Base-by-base conservation (phyloP, 2,329 filamentous ascomycete genomes). In the Tolypocladium nubicola region DNA sequence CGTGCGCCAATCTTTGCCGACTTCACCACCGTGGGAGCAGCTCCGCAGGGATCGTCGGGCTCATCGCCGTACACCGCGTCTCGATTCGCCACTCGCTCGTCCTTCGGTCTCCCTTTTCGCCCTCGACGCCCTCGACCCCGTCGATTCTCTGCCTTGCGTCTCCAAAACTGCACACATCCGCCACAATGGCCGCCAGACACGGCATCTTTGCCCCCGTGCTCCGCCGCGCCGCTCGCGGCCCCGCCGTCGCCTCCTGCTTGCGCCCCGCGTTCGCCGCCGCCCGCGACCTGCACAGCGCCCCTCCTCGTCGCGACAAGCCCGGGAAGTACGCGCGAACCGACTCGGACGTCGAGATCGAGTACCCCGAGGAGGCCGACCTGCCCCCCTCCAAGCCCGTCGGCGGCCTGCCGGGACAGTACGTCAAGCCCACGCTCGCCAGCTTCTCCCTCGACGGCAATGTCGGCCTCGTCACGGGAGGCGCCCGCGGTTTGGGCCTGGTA, bases 391-490 rank as follows among this genome's bases (percentile, higher is more conserved):
- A 78, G 57, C 86, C 89, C 4, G 84, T 93, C 9, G 81, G 85
- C 62, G 90, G 90, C 53, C 82, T 89, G 55, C 89, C 89, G 60
- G 90, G 89, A 21, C 81, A 86, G 68, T 89, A 94, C 67, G 88
- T 89, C 73, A 91, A 90, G 77, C 86, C 90, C 33, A 96, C 91
- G 0, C 81, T 97, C 35, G 85, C 89, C 39, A 84, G 84, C 49
- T 97, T 97, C 76, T 93, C 90, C 10, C 82, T 97, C 39, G 88
- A 96, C 69, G 88, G 85, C 60, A 87, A 86, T 68, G 88, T 92
- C 10, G 90, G 85, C 52, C 79, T 97, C 45, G 88, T 97, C 43
- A 97, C 93, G 1, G 93, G 93, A 55, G 93, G 92, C 68, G 93
- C 93, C 33, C 81, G 92, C 68, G 93, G 93, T 9, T 74, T 97